phyloP scores from a whole-genome alignment of 2,329 filamentous ascomycete genomes.

The Aspergillus piperis region DNA sequence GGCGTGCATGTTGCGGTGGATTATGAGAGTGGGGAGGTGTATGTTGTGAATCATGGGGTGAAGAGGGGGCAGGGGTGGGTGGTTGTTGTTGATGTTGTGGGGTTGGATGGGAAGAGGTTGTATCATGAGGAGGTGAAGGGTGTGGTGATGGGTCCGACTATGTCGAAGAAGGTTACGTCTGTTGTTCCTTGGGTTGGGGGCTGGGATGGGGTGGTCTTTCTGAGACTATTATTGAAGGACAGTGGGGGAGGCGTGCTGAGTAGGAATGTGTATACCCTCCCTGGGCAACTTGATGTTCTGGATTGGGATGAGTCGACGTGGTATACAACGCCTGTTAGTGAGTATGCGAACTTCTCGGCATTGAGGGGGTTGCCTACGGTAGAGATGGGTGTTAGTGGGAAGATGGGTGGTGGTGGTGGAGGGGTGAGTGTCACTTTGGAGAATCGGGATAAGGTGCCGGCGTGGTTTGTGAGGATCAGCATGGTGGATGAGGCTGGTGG shows the following conservation, averaged over 20 bases:
- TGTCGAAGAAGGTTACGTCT: constrained; percentile 40
- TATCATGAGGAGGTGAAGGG: constrained; percentile 31
- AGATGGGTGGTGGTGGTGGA: constrained; percentile 6
- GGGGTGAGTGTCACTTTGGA: constrained; percentile 47
- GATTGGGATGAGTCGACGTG: constrained; percentile 61
- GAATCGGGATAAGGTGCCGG: constrained; percentile 56
- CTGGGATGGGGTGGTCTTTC: too few relatives aligned
- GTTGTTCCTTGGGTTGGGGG: constrained; percentile 24
- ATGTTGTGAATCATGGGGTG: constrained; percentile 58
- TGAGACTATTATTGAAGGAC: too few relatives aligned
- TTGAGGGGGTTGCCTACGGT: constrained; percentile 44
- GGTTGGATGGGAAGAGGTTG: constrained; percentile 49
- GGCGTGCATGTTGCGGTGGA: constrained; percentile 60
- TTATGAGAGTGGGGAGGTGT: constrained; percentile 49
- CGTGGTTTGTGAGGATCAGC: constrained; percentile 59
- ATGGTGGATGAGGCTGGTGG: constrained; percentile 47
- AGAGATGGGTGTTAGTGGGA: constrained; percentile 4
- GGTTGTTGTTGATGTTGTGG: constrained; percentile 54
- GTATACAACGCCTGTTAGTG: constrained; percentile 59
- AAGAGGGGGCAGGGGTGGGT: constrained; percentile 42
- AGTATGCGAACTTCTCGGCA: constrained; percentile 52
- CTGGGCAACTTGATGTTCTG: constrained; percentile 50
- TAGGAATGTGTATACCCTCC: constrained; percentile 64
- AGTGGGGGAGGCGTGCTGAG: constrained; percentile 39
- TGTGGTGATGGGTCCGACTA: constrained; percentile 48